Evolutionary conservation across 768 basidiomycete species (phyloP).

Genomic region (Termitomyces sp.): DNA sequence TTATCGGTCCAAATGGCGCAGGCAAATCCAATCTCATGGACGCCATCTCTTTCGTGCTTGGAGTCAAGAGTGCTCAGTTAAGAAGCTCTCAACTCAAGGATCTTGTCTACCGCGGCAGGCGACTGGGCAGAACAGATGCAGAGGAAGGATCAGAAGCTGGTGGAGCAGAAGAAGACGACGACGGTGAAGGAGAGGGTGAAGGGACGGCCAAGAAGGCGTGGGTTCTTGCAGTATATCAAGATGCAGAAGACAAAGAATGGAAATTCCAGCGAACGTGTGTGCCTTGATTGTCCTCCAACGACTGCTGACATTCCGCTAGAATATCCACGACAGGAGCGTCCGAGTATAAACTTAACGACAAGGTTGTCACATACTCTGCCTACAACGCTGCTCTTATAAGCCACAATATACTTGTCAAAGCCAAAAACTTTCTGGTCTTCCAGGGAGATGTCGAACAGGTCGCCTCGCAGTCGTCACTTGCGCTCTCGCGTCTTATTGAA

Average conservation of each 20-base stretch:
- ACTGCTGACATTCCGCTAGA: constrained; percentile 36
- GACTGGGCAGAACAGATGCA: constrained; percentile 51
- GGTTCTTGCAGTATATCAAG: constrained; percentile 90
- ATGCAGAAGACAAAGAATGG: constrained; percentile 78
- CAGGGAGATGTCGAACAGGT: constrained; percentile 99
- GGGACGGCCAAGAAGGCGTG: constrained; percentile 90
- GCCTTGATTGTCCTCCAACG: neutral
- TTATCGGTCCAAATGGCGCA: constrained; percentile 98
- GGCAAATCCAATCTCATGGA: constrained; percentile 99
- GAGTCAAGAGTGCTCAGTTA: constrained; percentile 90
- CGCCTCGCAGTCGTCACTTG: constrained; percentile 89
- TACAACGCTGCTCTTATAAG: constrained; percentile 86
- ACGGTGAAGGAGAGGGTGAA: constrained; percentile 61
- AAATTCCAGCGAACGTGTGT: constrained; percentile 89
- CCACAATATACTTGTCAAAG: constrained; percentile 97
- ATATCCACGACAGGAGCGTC: constrained; percentile 86
- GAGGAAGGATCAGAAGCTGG: constrained; percentile 40
- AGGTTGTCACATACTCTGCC: constrained; percentile 76
- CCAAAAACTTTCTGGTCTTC: constrained; percentile 99
- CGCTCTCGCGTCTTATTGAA: constrained; percentile 87
- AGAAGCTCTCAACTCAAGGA: constrained; percentile 93
- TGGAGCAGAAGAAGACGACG: constrained; percentile 50
- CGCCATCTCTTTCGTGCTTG: constrained; percentile 97
- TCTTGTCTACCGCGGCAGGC: constrained; percentile 88
- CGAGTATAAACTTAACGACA: constrained; percentile 85